phyloP scores from a whole-genome alignment of 202 grass and related monocot species.

The Hordeum pubiflorum region DNA sequence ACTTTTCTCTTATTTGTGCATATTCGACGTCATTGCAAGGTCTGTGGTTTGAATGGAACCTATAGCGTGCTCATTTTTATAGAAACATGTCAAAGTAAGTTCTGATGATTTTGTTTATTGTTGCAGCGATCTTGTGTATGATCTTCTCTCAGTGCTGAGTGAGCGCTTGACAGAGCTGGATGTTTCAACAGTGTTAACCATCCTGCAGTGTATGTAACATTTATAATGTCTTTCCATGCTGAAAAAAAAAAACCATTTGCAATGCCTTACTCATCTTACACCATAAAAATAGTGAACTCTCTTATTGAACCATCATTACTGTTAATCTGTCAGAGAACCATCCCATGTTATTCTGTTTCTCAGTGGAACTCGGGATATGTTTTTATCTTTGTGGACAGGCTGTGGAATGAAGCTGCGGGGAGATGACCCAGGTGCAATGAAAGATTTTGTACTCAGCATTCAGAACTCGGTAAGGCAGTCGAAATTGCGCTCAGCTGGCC shows the following conservation, averaged over 20 bases:
- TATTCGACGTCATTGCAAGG: conserved; percentile 79
- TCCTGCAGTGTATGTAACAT: conserved; percentile 56
- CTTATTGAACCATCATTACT: background rate
- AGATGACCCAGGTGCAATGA: conserved; percentile 78
- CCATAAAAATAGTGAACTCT: background rate
- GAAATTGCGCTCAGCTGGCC: conserved; percentile 35
- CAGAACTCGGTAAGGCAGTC: conserved; percentile 62
- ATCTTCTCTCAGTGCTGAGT: conserved; percentile 70
- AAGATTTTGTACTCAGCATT: conserved; percentile 79
- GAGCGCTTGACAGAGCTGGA: conserved; percentile 75
- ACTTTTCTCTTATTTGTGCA: conserved; percentile 69
- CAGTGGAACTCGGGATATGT: background rate
- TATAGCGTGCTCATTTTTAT: conserved; percentile 8
- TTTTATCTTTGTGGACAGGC: conserved; percentile 40
- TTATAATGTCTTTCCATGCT: background rate
- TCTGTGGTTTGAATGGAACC: conserved; percentile 28
- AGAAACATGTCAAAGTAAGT: conserved; percentile 12
- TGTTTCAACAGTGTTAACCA: conserved; percentile 67
- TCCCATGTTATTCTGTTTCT: conserved; percentile 3
- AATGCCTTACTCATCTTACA: background rate
- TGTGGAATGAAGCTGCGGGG: conserved; percentile 86
- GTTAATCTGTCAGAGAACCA: conserved; percentile 3
- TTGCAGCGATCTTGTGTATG: conserved; percentile 73
- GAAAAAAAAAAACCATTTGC: background rate
- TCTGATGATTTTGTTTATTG: conserved; percentile 20